Percentiles rank a stretch among this genome's conserved stretches.
These are phyloP conservation scores for Arthrinium puccinioides DNA, from an alignment of 2,329 filamentous ascomycete species.

Conservation along the genomic window DNA sequence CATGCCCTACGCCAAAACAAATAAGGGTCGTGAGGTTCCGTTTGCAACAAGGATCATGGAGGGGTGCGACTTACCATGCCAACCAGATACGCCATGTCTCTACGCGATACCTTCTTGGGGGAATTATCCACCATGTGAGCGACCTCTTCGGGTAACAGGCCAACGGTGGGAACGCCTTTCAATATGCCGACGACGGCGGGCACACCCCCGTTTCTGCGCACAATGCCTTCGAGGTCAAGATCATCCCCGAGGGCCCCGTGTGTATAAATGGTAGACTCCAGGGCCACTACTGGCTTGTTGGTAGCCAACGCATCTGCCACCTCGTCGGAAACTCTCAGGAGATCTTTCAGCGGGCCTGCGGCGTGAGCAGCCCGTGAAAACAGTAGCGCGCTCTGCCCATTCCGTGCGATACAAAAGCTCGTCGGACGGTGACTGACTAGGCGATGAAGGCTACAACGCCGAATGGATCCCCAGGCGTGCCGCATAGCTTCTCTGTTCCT, in stretches of 20 bases:
- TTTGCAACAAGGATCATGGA: constrained; percentile 1
- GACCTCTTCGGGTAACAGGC: constrained; percentile 66
- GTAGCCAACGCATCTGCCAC: constrained; percentile 68
- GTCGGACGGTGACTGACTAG: too few species aligned
- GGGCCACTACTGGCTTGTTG: constrained; percentile 77
- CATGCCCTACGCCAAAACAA: constrained; percentile 42
- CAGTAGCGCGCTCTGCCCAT: too few species aligned
- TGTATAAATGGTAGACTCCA: constrained; percentile 96
- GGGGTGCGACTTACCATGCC: constrained; percentile 51
- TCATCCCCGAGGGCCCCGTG: constrained; percentile 77
- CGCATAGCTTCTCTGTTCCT: too few species aligned
- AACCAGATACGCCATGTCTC: constrained; percentile 76
- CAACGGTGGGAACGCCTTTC: constrained; percentile 75
- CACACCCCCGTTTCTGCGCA: constrained; percentile 73
- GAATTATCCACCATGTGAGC: constrained; percentile 61
- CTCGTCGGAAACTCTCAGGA: constrained; percentile 74
- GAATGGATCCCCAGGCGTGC: too few species aligned
- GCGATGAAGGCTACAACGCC: too few species aligned
- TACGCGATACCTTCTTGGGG: constrained; percentile 76
- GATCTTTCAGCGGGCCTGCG: constrained; percentile 28
- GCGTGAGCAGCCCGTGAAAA: too few species aligned
- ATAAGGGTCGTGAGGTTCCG: constrained; percentile 3
- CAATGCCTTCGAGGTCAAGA: constrained; percentile 67
- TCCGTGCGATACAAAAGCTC: too few species aligned
- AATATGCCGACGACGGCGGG: constrained; percentile 89